Evolutionary conservation across 2,329 filamentous ascomycete genomes (phyloP).

Genomic region (Aureobasidium vineae): DNA sequence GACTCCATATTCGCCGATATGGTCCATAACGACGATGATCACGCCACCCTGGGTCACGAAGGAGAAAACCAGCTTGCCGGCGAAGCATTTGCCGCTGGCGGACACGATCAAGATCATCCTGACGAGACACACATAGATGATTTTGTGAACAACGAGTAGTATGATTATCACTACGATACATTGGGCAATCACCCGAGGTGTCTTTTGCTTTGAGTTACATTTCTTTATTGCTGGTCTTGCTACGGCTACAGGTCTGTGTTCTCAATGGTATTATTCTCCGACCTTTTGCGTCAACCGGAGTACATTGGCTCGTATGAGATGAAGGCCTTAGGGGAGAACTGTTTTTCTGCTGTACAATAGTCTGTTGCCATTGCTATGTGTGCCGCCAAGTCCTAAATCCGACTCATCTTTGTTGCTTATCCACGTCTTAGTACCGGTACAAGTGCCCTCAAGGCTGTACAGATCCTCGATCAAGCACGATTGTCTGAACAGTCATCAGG

Average conservation of each 20-base stretch:
- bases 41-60: conserved; percentile 18
- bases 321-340: not conserved
- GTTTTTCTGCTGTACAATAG: conserved; percentile 2
- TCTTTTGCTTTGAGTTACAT: not conserved
- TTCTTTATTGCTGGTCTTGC: not conserved
- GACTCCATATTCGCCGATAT: conserved; percentile 41
- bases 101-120: conserved; percentile 18
- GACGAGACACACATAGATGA: conserved; percentile 23
- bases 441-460: not conserved
- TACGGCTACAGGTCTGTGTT: not conserved
- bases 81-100: conserved; percentile 24
- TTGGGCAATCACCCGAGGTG: too few species aligned
- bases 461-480: not conserved
- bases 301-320: not conserved
- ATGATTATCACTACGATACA: not conserved
- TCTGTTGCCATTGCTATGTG: not conserved
- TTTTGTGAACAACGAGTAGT: conserved; percentile 24
- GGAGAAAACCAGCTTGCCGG: conserved; percentile 18
- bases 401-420: not conserved
- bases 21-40: conserved; percentile 36
- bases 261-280: not conserved
- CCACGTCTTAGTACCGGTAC: not conserved
- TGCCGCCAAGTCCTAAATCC: not conserved
- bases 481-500: too few species aligned
- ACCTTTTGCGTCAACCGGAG: not conserved